These are phyloP conservation scores for Pseudotulostoma volvatum DNA, from an alignment of 495 filamentous ascomycete species.

Conservation along the genomic window DNA sequence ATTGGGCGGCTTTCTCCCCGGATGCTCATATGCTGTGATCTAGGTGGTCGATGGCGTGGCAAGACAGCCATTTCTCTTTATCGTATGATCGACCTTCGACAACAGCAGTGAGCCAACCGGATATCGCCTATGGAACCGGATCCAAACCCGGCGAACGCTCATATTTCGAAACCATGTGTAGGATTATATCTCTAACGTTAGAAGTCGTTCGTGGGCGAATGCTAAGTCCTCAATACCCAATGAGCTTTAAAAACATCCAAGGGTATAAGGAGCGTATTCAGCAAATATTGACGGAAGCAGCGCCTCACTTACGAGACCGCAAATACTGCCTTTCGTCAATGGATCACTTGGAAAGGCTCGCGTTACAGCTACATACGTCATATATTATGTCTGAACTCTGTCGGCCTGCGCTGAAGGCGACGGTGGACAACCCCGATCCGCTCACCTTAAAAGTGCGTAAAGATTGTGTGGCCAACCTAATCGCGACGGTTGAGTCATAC, in stretches of 20 bases:
- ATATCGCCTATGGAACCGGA: constrained; percentile 32
- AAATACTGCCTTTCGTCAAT: constrained; percentile 29
- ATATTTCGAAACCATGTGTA: constrained; percentile 40
- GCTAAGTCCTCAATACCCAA: constrained; percentile 21
- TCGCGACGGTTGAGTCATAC: constrained; percentile 28
- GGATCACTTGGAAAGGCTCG: constrained; percentile 39
- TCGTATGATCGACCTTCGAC: constrained; percentile 43
- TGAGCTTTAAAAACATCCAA: constrained; percentile 29
- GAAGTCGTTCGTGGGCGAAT: constrained; percentile 39
- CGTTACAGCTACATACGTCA: constrained; percentile 38
- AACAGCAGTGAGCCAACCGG: constrained; percentile 34
- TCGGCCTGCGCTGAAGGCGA: constrained; percentile 36
- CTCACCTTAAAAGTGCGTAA: constrained; percentile 24
- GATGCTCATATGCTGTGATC: not conserved
- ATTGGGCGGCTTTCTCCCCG: not conserved
- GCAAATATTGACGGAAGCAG: constrained; percentile 32
- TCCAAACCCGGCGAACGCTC: constrained; percentile 31
- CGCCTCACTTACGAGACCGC: constrained; percentile 34
- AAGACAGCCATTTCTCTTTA: constrained; percentile 44
- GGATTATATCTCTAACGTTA: constrained; percentile 34
- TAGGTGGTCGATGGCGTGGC: constrained; percentile 44
- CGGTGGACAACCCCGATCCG: constrained; percentile 17
- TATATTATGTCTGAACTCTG: constrained; percentile 44
- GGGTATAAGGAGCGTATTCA: constrained; percentile 36
- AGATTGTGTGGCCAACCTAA: constrained; percentile 26